phyloP scores from a whole-genome alignment of 495 filamentous ascomycete genomes.

The Neurospora terricola region DNA sequence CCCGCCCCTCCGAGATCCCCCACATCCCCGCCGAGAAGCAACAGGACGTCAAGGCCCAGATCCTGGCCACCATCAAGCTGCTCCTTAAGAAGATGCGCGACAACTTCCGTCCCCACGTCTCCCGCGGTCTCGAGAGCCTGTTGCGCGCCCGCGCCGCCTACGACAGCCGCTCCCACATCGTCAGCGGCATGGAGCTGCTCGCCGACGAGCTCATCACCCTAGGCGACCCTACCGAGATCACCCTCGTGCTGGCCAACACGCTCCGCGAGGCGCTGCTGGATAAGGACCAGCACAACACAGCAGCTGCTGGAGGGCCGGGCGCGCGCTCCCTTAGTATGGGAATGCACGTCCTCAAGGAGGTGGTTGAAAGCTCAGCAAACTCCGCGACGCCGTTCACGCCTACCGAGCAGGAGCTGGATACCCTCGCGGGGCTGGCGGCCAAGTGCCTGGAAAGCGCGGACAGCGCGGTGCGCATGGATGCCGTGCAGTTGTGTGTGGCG shows the following conservation, averaged over 20 bases:
- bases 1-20: constrained; percentile 24
- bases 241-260: constrained; percentile 34
- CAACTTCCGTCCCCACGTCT: constrained; percentile 54
- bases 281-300: constrained; percentile 5
- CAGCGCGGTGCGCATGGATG: constrained; percentile 68
- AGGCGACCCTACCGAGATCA: constrained; percentile 40
- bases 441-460: constrained; percentile 59
- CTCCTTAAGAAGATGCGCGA: constrained; percentile 59
- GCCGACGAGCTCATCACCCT: constrained; percentile 42
- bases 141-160: constrained; percentile 55
- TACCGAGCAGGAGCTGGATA: constrained; percentile 30
- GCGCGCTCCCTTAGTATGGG: constrained; percentile 45
- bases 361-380: constrained; percentile 28
- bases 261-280: constrained; percentile 15
- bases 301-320: constrained; percentile 8
- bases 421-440: constrained; percentile 45
- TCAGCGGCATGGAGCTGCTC: constrained; percentile 44
- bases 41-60: constrained; percentile 73
- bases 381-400: constrained; percentile 27
- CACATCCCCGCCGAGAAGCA: constrained; percentile 43
- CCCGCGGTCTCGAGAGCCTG: constrained; percentile 55
- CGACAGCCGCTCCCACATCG: constrained; percentile 42
- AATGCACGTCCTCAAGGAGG: constrained; percentile 44
- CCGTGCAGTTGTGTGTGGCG: constrained; percentile 63
- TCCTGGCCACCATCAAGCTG: constrained; percentile 67